Conservation (phyloP, 2,329 filamentous ascomycete genomes). For the Macrophomina tecta region DNA sequence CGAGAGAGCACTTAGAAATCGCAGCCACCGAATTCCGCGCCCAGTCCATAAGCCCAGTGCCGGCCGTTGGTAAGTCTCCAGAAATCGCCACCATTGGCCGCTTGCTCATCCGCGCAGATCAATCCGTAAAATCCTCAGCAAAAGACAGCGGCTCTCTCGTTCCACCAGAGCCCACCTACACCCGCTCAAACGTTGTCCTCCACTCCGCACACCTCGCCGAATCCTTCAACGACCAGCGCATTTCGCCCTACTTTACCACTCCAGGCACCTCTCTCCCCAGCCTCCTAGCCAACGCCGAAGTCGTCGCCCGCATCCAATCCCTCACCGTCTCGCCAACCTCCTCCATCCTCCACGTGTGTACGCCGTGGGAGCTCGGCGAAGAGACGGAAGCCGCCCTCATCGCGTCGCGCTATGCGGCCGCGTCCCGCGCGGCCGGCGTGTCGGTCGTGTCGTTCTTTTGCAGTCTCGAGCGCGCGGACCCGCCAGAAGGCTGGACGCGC, state of each 20-base stretch:
- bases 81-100: too few species aligned
- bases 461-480: background rate
- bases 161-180: background rate
- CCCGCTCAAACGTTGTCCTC: background rate
- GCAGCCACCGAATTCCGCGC: too few species aligned
- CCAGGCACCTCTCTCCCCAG: background rate
- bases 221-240: background rate
- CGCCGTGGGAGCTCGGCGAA: background rate
- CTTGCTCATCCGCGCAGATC: too few species aligned
- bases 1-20: too few species aligned
- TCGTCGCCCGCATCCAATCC: background rate
- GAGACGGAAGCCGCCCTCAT: background rate
- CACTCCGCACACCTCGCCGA: background rate
- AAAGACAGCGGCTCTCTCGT: background rate
- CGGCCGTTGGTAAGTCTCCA: too few species aligned
- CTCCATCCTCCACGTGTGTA: background rate
- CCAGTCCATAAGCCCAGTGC: too few species aligned
- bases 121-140: too few species aligned
- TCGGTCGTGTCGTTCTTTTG: constrained; percentile 31
- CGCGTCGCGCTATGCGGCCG: background rate
- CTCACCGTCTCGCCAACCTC: background rate
- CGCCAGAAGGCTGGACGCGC: background rate
- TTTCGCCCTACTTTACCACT: background rate
- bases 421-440: background rate
- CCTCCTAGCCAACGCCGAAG: background rate